Conservation (phyloP, 257 asterid species). For the Primulina eburnea region DNA sequence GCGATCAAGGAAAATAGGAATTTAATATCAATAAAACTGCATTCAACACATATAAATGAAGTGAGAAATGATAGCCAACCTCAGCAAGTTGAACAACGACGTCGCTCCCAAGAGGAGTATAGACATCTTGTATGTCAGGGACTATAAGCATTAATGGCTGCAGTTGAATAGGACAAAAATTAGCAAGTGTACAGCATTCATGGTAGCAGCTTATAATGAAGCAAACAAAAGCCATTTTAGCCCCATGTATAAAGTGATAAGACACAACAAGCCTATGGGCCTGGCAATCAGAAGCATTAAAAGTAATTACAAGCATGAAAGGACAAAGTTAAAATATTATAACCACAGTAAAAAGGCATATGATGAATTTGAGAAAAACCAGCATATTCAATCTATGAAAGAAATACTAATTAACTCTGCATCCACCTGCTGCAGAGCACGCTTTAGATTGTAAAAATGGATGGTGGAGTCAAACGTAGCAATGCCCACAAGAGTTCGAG, state of each 20-base stretch:
- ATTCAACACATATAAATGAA: slow-evolving; percentile 24
- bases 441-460: slow-evolving; percentile 93
- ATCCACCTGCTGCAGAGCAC: slow-evolving; percentile 72
- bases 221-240: slow-evolving; percentile 18
- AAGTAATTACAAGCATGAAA: slow-evolving; percentile 1
- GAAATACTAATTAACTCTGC: slow-evolving; percentile 11
- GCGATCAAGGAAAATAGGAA: background rate
- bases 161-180: slow-evolving; percentile 29
- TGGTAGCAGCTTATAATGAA: slow-evolving; percentile 21
- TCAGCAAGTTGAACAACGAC: slow-evolving; percentile 86
- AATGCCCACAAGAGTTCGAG: slow-evolving; percentile 88
- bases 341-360: background rate
- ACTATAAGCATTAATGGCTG: slow-evolving; percentile 98
- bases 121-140: slow-evolving; percentile 96
- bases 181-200: slow-evolving; percentile 15
- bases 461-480: slow-evolving; percentile 94
- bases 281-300: slow-evolving; percentile 15
- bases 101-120: slow-evolving; percentile 92
- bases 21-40: slow-evolving; percentile 14
- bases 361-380: slow-evolving; percentile 8
- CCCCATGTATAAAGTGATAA: slow-evolving; percentile 5
- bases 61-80: slow-evolving; percentile 45
- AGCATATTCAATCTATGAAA: slow-evolving; percentile 1
- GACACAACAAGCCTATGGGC: slow-evolving; percentile 11
- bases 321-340: background rate